Evolutionary conservation across 495 filamentous ascomycete genomes (phyloP).

Genomic region (Talaromyces adpressus): DNA sequence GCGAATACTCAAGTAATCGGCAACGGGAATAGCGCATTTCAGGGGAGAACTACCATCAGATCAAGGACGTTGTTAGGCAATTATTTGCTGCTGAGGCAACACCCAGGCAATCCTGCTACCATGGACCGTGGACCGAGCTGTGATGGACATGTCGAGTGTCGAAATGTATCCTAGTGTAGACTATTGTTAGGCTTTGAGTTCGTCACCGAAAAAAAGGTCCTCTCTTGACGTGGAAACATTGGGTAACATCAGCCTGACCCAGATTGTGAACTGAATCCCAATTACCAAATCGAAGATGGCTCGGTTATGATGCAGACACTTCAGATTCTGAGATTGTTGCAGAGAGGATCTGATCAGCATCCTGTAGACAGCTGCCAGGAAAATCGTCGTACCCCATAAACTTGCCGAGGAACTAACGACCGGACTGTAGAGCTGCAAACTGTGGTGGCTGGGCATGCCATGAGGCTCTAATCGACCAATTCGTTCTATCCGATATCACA

Average conservation of each 20-base stretch:
- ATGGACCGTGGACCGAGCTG: not conserved
- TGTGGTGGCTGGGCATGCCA: not conserved
- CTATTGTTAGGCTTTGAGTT: not conserved
- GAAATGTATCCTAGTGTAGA: not conserved
- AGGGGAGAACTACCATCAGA: not conserved
- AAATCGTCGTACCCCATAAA: not conserved
- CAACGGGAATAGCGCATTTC: too few relatives aligned
- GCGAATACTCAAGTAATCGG: not conserved
- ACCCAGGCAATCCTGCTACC: not conserved
- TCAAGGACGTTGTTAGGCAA: not conserved
- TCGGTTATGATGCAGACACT: not conserved
- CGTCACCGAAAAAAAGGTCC: not conserved
- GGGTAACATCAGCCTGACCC: too few relatives aligned
- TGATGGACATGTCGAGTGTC: not conserved
- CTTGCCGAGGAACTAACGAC: not conserved
- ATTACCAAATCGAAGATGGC: not conserved
- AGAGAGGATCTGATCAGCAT: not conserved
- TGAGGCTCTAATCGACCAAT: not conserved
- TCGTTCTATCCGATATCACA: not conserved
- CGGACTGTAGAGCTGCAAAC: not conserved
- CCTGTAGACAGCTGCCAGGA: not conserved
- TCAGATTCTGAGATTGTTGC: not conserved
- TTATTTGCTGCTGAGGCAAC: not conserved
- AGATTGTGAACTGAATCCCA: too few relatives aligned
- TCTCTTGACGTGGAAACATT: not conserved